phyloP scores from a whole-genome alignment of 768 basidiomycete species.

The Tephrocybe sp. region DNA sequence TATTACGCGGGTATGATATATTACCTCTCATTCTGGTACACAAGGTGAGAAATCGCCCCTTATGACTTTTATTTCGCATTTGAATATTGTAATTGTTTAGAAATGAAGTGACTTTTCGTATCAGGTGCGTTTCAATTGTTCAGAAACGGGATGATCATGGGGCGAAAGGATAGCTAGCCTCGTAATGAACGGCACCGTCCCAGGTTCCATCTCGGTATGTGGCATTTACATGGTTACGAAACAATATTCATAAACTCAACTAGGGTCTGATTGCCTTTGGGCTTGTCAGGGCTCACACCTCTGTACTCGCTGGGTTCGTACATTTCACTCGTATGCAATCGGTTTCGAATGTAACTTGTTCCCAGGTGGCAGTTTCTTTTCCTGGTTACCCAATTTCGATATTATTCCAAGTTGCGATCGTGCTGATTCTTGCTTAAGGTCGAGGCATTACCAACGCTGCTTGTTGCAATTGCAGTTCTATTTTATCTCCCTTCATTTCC shows the following conservation, averaged over 20 bases:
- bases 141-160: not conserved
- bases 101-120: constrained; percentile 48
- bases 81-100: constrained; percentile 19
- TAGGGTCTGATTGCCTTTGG: constrained; percentile 58
- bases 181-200: constrained; percentile 56
- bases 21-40: constrained; percentile 60
- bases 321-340: not conserved
- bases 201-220: constrained; percentile 39
- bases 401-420: no score
- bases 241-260: not conserved
- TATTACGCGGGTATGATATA: constrained; percentile 62
- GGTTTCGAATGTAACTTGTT: not conserved
- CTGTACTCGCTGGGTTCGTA: constrained; percentile 34
- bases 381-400: no score
- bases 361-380: constrained; percentile 59
- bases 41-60: constrained; percentile 23
- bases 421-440: constrained; percentile 28
- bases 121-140: constrained; percentile 31
- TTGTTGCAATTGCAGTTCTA: constrained; percentile 48
- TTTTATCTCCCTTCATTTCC: constrained; percentile 55
- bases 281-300: constrained; percentile 49
- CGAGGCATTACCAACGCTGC: constrained; percentile 52
- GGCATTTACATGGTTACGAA: not conserved
- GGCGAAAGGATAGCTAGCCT: constrained; percentile 29
- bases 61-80: not conserved